Evolutionary conservation across 1,284 basidiomycete genomes (phyloP).

Genomic region (Taiwanofungus camphoratus): DNA sequence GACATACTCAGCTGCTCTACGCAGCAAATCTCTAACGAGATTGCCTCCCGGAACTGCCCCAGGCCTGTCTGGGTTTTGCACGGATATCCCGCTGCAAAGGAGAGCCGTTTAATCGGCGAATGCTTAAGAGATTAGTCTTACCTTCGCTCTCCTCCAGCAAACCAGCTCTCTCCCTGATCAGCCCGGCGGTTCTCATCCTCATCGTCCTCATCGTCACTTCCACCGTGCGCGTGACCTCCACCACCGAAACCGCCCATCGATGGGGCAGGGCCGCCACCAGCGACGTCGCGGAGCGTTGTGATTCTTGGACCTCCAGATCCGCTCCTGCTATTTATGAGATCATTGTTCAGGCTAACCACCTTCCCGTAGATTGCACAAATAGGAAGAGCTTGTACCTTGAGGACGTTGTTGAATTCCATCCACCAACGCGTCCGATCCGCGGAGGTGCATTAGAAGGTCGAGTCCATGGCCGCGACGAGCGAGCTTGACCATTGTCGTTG

Average conservation of each 20-base stretch:
- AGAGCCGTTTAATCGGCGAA: background rate
- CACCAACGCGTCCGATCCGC: conserved; percentile 25
- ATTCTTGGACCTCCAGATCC: conserved; percentile 16
- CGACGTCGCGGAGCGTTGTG: conserved; percentile 21
- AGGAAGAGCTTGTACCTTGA: conserved; percentile 17
- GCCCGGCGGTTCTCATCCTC: conserved; percentile 43
- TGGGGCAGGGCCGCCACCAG: conserved; percentile 9
- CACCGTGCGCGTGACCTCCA: conserved; percentile 12
- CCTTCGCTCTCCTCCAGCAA: conserved; percentile 87
- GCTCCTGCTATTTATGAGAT: conserved; percentile 5
- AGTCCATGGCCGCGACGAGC: conserved; percentile 38
- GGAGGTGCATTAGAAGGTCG: conserved; percentile 29
- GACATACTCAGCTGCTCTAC: conserved; percentile 76
- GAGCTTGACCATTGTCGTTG: conserved; percentile 10
- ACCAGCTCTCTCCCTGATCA: conserved; percentile 57
- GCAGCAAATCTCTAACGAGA: conserved; percentile 77
- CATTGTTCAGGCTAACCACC: background rate
- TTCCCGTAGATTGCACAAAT: background rate
- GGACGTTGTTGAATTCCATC: conserved; percentile 16
- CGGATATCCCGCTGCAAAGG: conserved; percentile 71
- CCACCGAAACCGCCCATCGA: conserved; percentile 12
- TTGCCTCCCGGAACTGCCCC: conserved; percentile 51
- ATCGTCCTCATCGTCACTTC: conserved; percentile 33
- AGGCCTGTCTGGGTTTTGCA: conserved; percentile 75
- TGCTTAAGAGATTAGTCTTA: conserved; percentile 25